Conservation (phyloP, 2,329 filamentous ascomycete species). For the Talaromyces marneffei region DNA sequence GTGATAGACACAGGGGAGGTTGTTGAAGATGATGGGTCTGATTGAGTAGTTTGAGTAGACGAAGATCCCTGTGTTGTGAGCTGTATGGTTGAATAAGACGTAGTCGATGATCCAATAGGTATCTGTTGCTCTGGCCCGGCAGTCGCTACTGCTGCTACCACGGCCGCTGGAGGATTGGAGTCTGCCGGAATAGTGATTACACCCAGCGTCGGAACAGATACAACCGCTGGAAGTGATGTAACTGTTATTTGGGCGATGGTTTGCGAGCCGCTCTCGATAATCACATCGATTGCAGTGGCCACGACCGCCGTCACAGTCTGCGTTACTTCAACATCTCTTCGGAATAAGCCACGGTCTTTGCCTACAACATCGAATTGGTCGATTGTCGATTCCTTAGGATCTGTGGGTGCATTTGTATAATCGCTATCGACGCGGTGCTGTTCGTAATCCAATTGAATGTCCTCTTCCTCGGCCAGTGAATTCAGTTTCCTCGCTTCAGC, state of each 20-base stretch:
- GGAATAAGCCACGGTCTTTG: background rate
- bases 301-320: conserved; percentile 17
- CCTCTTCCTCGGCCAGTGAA: background rate
- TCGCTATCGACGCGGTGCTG: background rate
- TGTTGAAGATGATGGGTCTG: background rate
- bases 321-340: conserved; percentile 7
- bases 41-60: background rate
- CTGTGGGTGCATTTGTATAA: background rate
- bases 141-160: background rate
- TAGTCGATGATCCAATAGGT: conserved; percentile 16
- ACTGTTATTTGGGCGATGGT: conserved; percentile 20
- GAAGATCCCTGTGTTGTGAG: background rate
- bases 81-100: background rate
- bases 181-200: conserved; percentile 21
- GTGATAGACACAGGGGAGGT: background rate
- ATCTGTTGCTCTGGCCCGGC: conserved; percentile 6
- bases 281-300: conserved; percentile 21
- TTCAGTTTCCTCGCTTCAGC: conserved; percentile 5
- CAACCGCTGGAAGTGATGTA: conserved; percentile 20
- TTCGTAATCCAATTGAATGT: background rate
- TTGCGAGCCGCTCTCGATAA: conserved; percentile 19
- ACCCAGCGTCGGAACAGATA: conserved; percentile 21
- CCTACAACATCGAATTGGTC: background rate
- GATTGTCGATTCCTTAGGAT: background rate
- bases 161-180: conserved; percentile 10